Base-by-base conservation (phyloP, 1,284 basidiomycete species). In the Porphyrellus sp. region DNA sequence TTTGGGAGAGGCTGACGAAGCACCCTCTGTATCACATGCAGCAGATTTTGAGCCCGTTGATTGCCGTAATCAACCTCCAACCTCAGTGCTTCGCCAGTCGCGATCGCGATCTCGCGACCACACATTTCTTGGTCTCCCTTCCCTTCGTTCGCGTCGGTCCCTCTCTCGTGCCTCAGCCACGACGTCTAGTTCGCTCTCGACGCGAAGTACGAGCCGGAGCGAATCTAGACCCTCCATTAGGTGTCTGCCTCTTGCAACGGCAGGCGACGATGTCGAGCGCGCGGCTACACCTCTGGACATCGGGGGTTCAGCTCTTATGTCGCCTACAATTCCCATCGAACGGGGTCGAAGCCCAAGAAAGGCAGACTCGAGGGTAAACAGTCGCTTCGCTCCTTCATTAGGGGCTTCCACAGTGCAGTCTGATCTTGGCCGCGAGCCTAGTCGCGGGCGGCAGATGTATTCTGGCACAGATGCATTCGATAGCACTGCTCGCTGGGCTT, bases 1-100 rank as follows among this genome's bases (percentile, higher is more conserved):
- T 3, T 91, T 85, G 85, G 82, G 78, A 30, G 80, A 82, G 54
- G 72, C 46, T 15, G 54, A 63, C 18, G 55, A 66, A 21, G 35
- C 55, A 43, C 46, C 75, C 40, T 55, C 61, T 68, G 50, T 59
- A 46, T 46, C 67, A 18, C 59, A 62, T 46, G 51, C 56, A 44
- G 68, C 69, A 51, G 68, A 72, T 51, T 58, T 54, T 35, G 65
- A 70, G 20, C 60, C 64, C 40, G 46, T 60, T 49, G 49, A 64
- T 63, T 65, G 38, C 35, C 51, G 40, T 48, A 35, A 16, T 44
- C 57, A 33, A 16, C 52, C 47, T 46, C 35, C 54, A 40, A 38
- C 49, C 21, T 53, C 62, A 15, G 42, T 37, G 5, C 51, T 54
- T 42, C 55, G 52, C 33, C 54, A 18, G 21, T 56, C 59, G 37